Conservation (phyloP, 2,329 filamentous ascomycete genomes). For the Penicillium aurantiogriseum region DNA sequence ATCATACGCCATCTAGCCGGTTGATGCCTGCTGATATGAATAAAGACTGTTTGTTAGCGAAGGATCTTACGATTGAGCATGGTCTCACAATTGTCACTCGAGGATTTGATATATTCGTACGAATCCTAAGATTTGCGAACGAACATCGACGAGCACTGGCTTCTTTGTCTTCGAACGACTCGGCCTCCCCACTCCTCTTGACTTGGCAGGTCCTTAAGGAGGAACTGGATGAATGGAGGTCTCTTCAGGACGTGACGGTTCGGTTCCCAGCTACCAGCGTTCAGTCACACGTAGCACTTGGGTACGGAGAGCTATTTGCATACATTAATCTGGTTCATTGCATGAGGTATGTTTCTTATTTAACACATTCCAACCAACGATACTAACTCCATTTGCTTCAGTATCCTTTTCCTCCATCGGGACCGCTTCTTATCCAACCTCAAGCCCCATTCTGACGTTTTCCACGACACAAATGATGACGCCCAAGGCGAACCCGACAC, state of each 20-base stretch:
- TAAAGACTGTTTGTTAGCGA: slow-evolving; percentile 19
- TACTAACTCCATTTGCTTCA: slow-evolving; percentile 3
- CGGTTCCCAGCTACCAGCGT: slow-evolving; percentile 35
- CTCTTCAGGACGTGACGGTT: slow-evolving; percentile 35
- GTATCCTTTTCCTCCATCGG: slow-evolving; percentile 37
- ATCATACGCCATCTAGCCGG: slow-evolving; percentile 22
- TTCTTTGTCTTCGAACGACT: slow-evolving; percentile 17
- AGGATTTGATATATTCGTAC: slow-evolving; percentile 40
- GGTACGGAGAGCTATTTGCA: slow-evolving; percentile 38
- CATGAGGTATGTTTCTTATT: slow-evolving; percentile 30
- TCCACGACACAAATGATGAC: slow-evolving; percentile 20
- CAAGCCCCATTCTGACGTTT: slow-evolving; percentile 25
- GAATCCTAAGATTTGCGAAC: slow-evolving; percentile 38
- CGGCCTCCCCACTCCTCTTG: slow-evolving; percentile 18
- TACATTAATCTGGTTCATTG: slow-evolving; percentile 41
- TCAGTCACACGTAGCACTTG: slow-evolving; percentile 37
- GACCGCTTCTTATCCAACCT: slow-evolving; percentile 36
- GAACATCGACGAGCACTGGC: slow-evolving; percentile 34
- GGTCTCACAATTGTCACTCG: slow-evolving; percentile 38
- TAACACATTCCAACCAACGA: not conserved
- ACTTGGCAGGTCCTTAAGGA: slow-evolving; percentile 33
- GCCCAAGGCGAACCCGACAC: slow-evolving; percentile 21
- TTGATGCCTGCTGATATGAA: slow-evolving; percentile 34
- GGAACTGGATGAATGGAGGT: slow-evolving; percentile 38
- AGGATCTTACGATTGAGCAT: slow-evolving; percentile 32